Conservation (phyloP, 225 moss, liverwort and hornwort genomes). For the Sphagnum contortum region DNA sequence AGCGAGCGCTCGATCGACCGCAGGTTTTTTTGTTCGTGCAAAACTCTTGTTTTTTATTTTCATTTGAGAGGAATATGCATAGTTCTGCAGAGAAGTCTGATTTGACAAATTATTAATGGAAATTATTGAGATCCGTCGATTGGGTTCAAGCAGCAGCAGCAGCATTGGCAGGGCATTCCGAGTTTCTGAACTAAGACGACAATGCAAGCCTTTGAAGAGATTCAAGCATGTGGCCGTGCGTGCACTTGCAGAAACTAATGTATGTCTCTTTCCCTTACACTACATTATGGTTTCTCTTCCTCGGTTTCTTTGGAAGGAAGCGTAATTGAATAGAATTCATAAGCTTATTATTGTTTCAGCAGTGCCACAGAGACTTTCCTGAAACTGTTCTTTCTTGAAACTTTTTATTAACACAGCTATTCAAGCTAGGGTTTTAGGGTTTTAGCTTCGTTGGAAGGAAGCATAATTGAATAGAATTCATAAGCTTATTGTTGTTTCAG, state of each 20-base stretch:
- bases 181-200: neutral
- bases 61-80: no score
- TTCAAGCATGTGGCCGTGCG: conserved; percentile 20
- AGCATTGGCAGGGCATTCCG: no score
- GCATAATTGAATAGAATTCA: neutral
- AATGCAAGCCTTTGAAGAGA: conserved; percentile 28
- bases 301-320: neutral
- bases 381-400: neutral
- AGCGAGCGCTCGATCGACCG: no score
- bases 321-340: neutral
- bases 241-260: conserved; percentile 36
- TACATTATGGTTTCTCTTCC: neutral
- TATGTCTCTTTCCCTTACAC: conserved; percentile 5
- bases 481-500: neutral
- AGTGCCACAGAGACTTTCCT: neutral
- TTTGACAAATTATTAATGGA: no score
- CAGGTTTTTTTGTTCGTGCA: no score
- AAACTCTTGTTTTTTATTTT: no score
- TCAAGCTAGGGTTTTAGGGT: neutral
- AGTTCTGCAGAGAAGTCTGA: no score
- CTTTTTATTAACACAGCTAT: neutral
- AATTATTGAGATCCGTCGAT: no score
- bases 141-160: no score
- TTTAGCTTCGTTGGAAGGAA: no score
- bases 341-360: neutral